Conservation (phyloP, 1,284 basidiomycete species). For the Agaricales sp. region DNA sequence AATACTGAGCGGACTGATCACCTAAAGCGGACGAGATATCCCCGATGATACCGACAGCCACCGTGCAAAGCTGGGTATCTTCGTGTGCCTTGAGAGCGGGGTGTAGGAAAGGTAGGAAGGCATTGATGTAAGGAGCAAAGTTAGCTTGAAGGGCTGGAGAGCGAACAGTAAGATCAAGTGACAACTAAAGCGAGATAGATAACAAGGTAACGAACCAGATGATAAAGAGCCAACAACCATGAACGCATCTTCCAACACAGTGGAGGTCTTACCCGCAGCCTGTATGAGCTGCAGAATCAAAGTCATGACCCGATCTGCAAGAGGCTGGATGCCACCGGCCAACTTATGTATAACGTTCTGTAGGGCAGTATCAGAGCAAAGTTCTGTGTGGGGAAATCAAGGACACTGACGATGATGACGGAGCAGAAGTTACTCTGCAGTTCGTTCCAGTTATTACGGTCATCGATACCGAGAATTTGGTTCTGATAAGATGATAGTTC, state of each 20-base stretch:
- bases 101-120: slow-evolving; percentile 87
- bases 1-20: slow-evolving; percentile 75
- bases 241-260: slow-evolving; percentile 96
- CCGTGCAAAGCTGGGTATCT: slow-evolving; percentile 92
- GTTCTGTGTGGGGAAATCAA: background rate
- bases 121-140: slow-evolving; percentile 84
- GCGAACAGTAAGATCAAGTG: background rate
- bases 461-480: slow-evolving; percentile 92
- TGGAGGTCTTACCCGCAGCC: slow-evolving; percentile 85
- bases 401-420: slow-evolving; percentile 65
- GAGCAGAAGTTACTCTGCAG: slow-evolving; percentile 94
- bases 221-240: slow-evolving; percentile 88
- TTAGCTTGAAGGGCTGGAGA: slow-evolving; percentile 65
- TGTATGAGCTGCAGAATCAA: slow-evolving; percentile 81
- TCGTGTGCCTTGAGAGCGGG: slow-evolving; percentile 89
- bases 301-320: slow-evolving; percentile 95
- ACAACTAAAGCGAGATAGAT: background rate
- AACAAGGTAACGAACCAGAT: slow-evolving; percentile 33
- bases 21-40: slow-evolving; percentile 92
- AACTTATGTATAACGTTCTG: slow-evolving; percentile 83
- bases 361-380: background rate
- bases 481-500: slow-evolving; percentile 35
- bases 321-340: slow-evolving; percentile 73
- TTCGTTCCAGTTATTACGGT: slow-evolving; percentile 99
- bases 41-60: slow-evolving; percentile 92